A percentile compares a stretch with the other conserved stretches of the same genome.
Conservation (phyloP, 805 yeast genomes). For the Henningerozyma blattae region DNA sequence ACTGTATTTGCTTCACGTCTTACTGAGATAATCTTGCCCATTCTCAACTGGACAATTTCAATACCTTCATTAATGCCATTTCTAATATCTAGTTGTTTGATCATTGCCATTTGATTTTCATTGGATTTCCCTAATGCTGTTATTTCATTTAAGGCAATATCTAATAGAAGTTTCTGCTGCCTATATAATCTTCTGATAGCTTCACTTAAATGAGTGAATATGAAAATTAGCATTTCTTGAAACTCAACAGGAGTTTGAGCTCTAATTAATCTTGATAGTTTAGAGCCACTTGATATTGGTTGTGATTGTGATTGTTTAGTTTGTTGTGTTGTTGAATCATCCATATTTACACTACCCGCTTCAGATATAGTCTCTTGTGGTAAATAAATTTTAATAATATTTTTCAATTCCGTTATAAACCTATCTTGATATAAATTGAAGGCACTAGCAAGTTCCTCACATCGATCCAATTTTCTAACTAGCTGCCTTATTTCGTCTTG, state of each 20-base stretch:
- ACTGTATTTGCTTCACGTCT: constrained; percentile 60
- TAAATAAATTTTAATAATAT: constrained; percentile 50
- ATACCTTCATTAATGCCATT: constrained; percentile 55
- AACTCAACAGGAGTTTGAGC: constrained; percentile 65
- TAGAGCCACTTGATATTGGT: constrained; percentile 26
- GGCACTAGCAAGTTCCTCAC: constrained; percentile 51
- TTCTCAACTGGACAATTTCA: constrained; percentile 58
- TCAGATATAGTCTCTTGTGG: constrained; percentile 33
- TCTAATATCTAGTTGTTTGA: constrained; percentile 57
- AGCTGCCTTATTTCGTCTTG: constrained; percentile 33
- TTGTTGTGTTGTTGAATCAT: neutral
- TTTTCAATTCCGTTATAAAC: constrained; percentile 59
- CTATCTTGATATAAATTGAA: constrained; percentile 54
- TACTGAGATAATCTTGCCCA: constrained; percentile 67
- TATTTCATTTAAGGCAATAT: constrained; percentile 44
- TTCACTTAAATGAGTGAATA: constrained; percentile 55
- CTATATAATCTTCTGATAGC: constrained; percentile 59
- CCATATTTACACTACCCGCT: neutral
- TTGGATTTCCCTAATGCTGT: constrained; percentile 16
- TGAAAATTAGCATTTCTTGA: constrained; percentile 50
- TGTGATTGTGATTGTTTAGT: constrained; percentile 1
- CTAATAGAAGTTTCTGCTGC: constrained; percentile 72
- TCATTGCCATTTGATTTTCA: constrained; percentile 18
- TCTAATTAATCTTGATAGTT: constrained; percentile 39
- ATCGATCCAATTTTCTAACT: constrained; percentile 45